Evolutionary conservation across 2,329 filamentous ascomycete genomes (phyloP).

Genomic region (Neoarthrinium moseri): DNA sequence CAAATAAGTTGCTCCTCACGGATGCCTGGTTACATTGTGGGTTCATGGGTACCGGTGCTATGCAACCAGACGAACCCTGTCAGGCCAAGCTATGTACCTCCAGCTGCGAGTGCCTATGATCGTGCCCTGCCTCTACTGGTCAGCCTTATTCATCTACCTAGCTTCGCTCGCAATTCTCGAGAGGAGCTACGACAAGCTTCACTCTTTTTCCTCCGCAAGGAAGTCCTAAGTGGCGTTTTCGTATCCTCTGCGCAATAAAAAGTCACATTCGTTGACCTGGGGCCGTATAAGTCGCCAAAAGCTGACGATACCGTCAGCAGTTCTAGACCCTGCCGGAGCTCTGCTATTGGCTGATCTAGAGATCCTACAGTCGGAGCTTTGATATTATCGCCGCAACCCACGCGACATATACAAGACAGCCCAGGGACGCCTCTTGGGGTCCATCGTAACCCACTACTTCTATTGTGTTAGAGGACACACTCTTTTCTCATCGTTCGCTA

Average conservation of each 20-base stretch:
- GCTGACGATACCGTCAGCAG: background rate
- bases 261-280: background rate
- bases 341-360: background rate
- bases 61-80: constrained; percentile 16
- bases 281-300: background rate
- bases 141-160: constrained; percentile 21
- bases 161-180: constrained; percentile 16
- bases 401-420: constrained; percentile 6
- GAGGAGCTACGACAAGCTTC: constrained; percentile 8
- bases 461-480: background rate
- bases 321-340: background rate
- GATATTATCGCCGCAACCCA: too few species aligned
- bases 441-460: background rate
- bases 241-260: background rate
- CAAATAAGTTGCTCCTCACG: constrained; percentile 19
- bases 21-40: constrained; percentile 19
- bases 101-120: background rate
- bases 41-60: constrained; percentile 17
- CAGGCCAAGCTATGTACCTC: background rate
- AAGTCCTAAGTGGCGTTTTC: constrained; percentile 12
- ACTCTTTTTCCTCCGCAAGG: constrained; percentile 11
- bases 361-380: too few species aligned
- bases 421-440: background rate
- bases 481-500: constrained; percentile 5
- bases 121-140: constrained; percentile 3